Base-by-base conservation (phyloP, 2,329 filamentous ascomycete species). In the Tolypocladium guangdongense region DNA sequence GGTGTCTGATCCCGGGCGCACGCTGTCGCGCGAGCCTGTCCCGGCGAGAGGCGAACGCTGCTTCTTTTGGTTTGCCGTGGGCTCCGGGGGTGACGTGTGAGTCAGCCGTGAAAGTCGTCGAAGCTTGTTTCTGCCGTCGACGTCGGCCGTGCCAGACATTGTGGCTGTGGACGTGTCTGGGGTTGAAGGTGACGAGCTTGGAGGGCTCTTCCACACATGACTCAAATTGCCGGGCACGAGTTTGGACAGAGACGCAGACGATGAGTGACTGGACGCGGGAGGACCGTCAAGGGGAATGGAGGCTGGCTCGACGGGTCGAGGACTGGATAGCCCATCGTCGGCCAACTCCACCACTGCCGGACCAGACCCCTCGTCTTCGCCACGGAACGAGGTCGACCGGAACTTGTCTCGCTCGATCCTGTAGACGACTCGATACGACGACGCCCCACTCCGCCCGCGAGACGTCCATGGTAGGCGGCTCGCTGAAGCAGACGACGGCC, bases 361-460 rank as follows among this genome's bases (percentile, higher is more conserved):
- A 2, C 63, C 59, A 2, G 57, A 58, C 2, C 58, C 58, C 2
- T 67, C 64, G 32, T 68, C 62, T 8, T 69, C 67, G 12, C 63
- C 66, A 32, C 66, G 65, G 35, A 74, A 67, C 24, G 66, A 69
- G 35, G 71, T 75, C 18, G 63, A 75, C 41, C 66, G 69, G 32
- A 74, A 69, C 60, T 68, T 80, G 60, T 75, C 81, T 56, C 73
- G 78, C 57, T 74, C 78, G 57, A 82, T 75, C 36, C 75, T 75
- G 60, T 84, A 85, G 0, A 85, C 81, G 4, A 84, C 74, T 20
- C 80, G 75, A 55, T 81, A 82, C 0, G 69, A 73, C 2, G 69
- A 62, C 3, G 61, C 55, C 8, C 61, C 56, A 5, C 63, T 62
- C 52, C 58, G 59, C 50, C 54, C 61, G 10, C 54, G 49, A 54